Base-by-base conservation (phyloP, 164 flowering plant genomes). In the Stephania yunnanensis region DNA sequence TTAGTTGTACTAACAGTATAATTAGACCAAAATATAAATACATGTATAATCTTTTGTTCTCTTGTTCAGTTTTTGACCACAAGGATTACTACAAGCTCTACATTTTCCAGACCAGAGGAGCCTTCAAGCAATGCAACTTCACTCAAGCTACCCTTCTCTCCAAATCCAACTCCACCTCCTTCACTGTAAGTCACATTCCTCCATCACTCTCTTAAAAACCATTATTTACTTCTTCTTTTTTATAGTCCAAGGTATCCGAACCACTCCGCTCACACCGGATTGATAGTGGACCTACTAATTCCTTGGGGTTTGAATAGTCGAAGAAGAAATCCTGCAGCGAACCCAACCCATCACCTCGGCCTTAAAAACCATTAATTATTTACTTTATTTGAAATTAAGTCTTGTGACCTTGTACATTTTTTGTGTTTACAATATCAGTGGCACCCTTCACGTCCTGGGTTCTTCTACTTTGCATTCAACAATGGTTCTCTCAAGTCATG, bases 381-480 rank as follows among this genome's bases (percentile, higher is more conserved):
- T 25, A 25, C 25, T 36, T 36, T 36, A 36, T 4, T 36, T 36
- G 42, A 36, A 36, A 36, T 4, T 36, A 36, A 36, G 42, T 36
- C 42, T 36, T 36, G 42, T 36, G 42, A 36, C 42, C 2, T 36
- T 36, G 42, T 36, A 36, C 42, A 36, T 36, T 36, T 36, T 36
- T 36, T 4, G 4, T 36, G 42, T 36, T 36, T 36, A 36, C 42
- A 36, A 36, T 25, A 25, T 67, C 50, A 95, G 97, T 92, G 98
- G 98, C 80, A 87, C 79, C 91, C 95, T 46, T 89, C 93, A 48
- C 81, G 93, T n/a, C 83, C 83, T 13, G 97, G 98, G 20, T 79
- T 83, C 81, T 92, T 84, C 87, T 95, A 89, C 91, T 95, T 90
- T 85, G 70, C 95, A 58, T 92, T 87, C 92, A 83, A 85, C 89